phyloP scores from a whole-genome alignment of 139 green algal genomes.

The Micractinium conductrix region DNA sequence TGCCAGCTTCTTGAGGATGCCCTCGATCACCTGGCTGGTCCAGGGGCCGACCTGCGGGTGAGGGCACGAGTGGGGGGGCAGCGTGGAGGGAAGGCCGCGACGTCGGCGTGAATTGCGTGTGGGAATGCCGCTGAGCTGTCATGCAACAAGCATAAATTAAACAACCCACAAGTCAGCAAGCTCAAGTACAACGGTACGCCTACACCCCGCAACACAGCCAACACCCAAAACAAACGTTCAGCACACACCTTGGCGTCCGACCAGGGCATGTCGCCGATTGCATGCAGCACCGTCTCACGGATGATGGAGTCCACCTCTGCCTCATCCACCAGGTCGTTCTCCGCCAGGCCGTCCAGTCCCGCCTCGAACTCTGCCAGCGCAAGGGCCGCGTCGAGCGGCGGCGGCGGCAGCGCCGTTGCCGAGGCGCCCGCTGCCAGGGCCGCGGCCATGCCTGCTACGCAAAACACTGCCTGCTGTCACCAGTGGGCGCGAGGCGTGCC shows the following conservation, averaged over 20 bases:
- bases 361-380: constrained; percentile 15
- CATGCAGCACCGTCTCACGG: constrained; percentile 39
- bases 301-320: constrained; percentile 87
- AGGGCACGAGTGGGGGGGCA: neutral
- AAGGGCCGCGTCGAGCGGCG: neutral
- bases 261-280: constrained; percentile 77
- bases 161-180: no score
- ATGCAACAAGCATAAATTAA: no score
- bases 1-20: constrained; percentile 80
- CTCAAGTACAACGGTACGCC: no score
- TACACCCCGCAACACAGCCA: no score
- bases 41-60: constrained; percentile 59
- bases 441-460: neutral
- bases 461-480: no score
- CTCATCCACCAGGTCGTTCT: constrained; percentile 88
- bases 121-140: no score
- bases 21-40: constrained; percentile 81
- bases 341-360: constrained; percentile 57
- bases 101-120: no score
- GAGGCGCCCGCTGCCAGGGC: neutral
- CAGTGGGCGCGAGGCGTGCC: no score
- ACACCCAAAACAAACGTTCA: no score
- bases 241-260: constrained; percentile 63
- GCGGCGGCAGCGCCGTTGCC: neutral
- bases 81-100: no score